These are phyloP conservation scores for Amniculicola lignicola DNA, from an alignment of 495 filamentous ascomycete genomes.

Conservation along the genomic window DNA sequence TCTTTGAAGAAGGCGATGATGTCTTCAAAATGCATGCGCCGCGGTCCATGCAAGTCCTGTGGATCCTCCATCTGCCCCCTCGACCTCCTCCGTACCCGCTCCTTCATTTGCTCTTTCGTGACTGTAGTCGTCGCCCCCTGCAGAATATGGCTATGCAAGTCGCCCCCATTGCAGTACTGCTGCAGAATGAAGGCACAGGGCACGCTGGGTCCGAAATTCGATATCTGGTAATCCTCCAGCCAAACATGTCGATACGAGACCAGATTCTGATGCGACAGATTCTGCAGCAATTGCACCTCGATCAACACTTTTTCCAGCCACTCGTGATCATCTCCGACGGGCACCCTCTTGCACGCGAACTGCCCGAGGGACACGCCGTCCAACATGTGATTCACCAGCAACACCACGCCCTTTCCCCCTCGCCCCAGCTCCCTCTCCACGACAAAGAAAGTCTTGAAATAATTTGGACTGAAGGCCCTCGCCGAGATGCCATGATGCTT, in stretches of 20 bases:
- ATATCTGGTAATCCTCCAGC: constrained; percentile 85
- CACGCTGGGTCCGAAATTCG: constrained; percentile 80
- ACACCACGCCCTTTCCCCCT: constrained; percentile 90
- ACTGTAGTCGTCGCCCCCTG: constrained; percentile 55
- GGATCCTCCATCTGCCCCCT: constrained; percentile 58
- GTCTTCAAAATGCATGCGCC: constrained; percentile 77
- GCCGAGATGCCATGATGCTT: constrained; percentile 68
- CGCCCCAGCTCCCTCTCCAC: constrained; percentile 80
- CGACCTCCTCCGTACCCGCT: constrained; percentile 74
- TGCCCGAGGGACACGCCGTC: constrained; percentile 82
- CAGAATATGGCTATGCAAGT: constrained; percentile 80
- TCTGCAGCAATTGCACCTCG: constrained; percentile 88
- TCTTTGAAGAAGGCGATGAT: constrained; percentile 97
- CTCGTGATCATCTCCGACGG: constrained; percentile 87
- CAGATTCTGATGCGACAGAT: constrained; percentile 89
- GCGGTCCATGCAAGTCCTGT: constrained; percentile 50
- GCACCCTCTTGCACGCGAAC: constrained; percentile 95
- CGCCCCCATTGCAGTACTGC: constrained; percentile 95
- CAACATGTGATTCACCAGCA: constrained; percentile 85
- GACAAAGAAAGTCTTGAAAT: constrained; percentile 88
- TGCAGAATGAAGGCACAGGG: constrained; percentile 96
- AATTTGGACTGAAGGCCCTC: constrained; percentile 82
- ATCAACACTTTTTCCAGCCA: constrained; percentile 93
- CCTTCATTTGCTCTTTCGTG: constrained; percentile 80
- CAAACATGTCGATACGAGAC: constrained; percentile 96